Evolutionary conservation across 2,329 filamentous ascomycete genomes (phyloP).

Genomic region (Alternaria ventricosa): DNA sequence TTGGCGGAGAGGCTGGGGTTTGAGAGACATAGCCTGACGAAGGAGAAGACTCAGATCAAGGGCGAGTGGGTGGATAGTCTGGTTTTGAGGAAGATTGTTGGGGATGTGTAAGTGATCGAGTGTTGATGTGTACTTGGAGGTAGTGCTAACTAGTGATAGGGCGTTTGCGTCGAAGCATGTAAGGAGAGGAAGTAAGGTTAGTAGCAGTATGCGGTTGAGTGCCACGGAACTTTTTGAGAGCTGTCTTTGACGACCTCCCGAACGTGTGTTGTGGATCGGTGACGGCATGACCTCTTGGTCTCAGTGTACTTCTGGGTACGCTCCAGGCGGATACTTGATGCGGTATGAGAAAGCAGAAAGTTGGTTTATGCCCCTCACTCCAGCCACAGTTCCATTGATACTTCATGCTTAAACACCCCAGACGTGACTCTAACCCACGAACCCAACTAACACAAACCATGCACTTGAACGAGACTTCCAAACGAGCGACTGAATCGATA

Average conservation of each 20-base stretch:
- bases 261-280: not conserved
- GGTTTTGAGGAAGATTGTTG: constrained; percentile 31
- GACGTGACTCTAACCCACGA: not conserved
- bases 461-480: not conserved
- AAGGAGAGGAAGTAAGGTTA: constrained; percentile 3
- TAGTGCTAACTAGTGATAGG: not conserved
- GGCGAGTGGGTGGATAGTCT: constrained; percentile 43
- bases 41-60: constrained; percentile 38
- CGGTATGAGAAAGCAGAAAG: not conserved
- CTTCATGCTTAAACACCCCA: not conserved
- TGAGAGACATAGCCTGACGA: constrained; percentile 28
- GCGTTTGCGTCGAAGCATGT: constrained; percentile 5
- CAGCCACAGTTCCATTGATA: not conserved
- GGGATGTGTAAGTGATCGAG: constrained; percentile 12
- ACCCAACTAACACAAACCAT: not conserved
- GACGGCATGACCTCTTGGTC: not conserved
- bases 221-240: constrained; percentile 5
- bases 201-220: constrained; percentile 6
- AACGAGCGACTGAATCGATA: not conserved
- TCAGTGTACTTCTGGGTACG: not conserved
- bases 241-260: not conserved
- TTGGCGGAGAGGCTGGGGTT: constrained; percentile 43
- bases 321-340: not conserved
- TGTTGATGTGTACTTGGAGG: not conserved
- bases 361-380: rapidly evolving